Conservation (phyloP, 495 filamentous ascomycete genomes). For the Aspergillus affinis region DNA sequence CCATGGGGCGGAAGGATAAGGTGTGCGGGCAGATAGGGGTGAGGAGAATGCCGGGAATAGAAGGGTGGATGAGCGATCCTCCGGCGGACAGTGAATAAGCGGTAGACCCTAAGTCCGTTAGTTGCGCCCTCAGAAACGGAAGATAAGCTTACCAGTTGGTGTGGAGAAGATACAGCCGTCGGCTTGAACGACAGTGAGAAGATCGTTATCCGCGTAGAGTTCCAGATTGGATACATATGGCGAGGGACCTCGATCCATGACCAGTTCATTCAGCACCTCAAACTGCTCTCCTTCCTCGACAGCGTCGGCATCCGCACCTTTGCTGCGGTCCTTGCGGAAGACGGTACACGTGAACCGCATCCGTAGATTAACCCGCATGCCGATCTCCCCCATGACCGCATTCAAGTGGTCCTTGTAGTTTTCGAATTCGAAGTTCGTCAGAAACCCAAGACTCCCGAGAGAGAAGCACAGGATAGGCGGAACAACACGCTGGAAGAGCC, state of each 20-base stretch:
- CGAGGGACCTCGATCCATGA: constrained; percentile 94
- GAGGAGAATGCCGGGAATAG: constrained; percentile 94
- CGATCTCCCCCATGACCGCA: constrained; percentile 82
- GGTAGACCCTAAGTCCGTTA: constrained; percentile 62
- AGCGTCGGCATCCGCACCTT: constrained; percentile 45
- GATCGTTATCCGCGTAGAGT: constrained; percentile 88
- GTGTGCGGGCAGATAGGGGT: constrained; percentile 98
- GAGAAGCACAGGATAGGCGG: constrained; percentile 88
- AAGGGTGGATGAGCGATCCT: constrained; percentile 92
- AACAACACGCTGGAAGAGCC: constrained; percentile 91
- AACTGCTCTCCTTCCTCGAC: constrained; percentile 81
- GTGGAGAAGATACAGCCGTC: constrained; percentile 98
- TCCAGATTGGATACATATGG: constrained; percentile 97
- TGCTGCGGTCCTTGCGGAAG: constrained; percentile 59
- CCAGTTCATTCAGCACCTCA: constrained; percentile 94
- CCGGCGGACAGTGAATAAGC: constrained; percentile 96
- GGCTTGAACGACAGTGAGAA: constrained; percentile 91
- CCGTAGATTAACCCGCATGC: constrained; percentile 92
- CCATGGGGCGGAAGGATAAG: constrained; percentile 94
- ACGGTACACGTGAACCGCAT: constrained; percentile 98
- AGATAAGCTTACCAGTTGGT: constrained; percentile 64
- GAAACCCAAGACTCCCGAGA: constrained; percentile 84
- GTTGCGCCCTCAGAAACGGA: not conserved
- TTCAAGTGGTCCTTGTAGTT: constrained; percentile 79
- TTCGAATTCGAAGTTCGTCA: constrained; percentile 89